Conservation (phyloP, 305 asterid species). For the Fraxinus latifolia region DNA sequence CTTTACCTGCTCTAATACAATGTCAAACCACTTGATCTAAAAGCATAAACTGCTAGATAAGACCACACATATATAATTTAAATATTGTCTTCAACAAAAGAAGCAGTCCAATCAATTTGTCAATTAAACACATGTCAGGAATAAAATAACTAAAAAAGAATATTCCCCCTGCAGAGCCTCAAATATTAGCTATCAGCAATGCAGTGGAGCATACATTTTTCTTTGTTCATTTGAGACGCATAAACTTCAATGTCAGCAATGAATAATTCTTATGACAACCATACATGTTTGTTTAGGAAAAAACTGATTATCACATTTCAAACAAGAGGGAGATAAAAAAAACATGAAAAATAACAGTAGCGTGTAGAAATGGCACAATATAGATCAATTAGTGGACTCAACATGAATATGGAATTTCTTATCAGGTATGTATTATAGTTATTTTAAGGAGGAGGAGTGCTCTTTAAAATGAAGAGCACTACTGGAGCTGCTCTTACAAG, state of each 20-base stretch:
- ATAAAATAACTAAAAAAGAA: background rate
- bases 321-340: background rate
- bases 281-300: background rate
- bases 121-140: background rate
- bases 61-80: background rate
- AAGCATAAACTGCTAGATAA: background rate
- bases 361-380: background rate
- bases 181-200: background rate
- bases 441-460: background rate
- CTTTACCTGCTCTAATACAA: background rate
- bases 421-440: background rate
- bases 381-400: background rate
- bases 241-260: background rate
- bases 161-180: background rate
- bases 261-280: background rate
- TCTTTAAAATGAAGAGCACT: background rate
- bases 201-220: constrained; percentile 1
- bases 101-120: background rate
- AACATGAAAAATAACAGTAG: background rate
- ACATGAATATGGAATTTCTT: background rate
- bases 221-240: background rate
- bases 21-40: background rate
- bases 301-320: background rate
- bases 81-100: background rate
- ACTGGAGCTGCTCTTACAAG: background rate